Conservation (phyloP, 2,329 filamentous ascomycete genomes). For the Sporothrix variecibatus region DNA sequence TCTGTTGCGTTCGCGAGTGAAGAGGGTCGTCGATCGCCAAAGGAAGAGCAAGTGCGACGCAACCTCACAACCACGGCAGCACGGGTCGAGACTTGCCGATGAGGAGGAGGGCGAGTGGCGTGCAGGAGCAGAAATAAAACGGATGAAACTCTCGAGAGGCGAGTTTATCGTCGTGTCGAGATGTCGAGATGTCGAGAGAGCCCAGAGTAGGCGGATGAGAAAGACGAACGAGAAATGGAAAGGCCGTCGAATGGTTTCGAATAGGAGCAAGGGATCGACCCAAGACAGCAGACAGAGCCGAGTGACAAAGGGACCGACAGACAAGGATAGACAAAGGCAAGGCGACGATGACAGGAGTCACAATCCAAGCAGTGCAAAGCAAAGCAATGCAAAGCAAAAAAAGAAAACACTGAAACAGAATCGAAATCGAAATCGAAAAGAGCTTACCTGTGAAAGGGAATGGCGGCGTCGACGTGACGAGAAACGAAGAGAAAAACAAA, state of each 20-base stretch:
- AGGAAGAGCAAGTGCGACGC: neutral
- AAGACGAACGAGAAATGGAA: neutral
- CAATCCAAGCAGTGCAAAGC: neutral
- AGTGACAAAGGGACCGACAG: neutral
- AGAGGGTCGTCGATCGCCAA: neutral
- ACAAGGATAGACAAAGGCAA: neutral
- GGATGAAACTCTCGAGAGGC: neutral
- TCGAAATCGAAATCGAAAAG: neutral
- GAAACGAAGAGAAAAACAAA: neutral
- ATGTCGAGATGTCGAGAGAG: neutral
- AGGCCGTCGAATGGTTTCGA: neutral
- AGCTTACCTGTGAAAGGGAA: conserved; percentile 7
- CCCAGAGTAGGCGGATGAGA: no score
- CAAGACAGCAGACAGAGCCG: neutral
- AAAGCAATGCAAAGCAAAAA: no score
- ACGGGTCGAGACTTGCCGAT: neutral
- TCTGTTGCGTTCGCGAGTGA: neutral
- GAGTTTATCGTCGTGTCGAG: neutral
- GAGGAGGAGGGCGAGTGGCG: neutral
- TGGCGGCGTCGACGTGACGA: neutral
- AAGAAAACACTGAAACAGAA: neutral
- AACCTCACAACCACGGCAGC: no score
- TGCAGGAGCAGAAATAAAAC: neutral
- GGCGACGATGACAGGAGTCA: neutral
- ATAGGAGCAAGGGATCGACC: neutral